Conservation (phyloP, 352 stramenopile genomes). For the Pythium phragmitis region DNA sequence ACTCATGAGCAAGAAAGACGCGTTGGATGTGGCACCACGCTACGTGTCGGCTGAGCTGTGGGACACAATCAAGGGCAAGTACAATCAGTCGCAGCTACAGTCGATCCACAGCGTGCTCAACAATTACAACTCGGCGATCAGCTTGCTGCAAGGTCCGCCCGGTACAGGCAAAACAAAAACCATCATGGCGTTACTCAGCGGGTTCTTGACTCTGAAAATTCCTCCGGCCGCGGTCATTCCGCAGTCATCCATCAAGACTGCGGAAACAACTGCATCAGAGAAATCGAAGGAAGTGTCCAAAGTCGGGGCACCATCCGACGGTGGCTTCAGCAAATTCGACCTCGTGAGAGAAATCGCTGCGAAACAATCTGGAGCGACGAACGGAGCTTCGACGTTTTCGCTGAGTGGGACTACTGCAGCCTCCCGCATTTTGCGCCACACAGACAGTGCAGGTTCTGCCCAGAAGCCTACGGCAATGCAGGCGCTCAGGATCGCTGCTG, state of each 20-base stretch:
- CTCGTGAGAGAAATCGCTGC: constrained; percentile 33
- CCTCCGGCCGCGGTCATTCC: constrained; percentile 48
- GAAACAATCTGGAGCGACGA: constrained; percentile 13
- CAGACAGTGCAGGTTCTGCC: constrained; percentile 25
- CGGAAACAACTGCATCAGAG: neutral
- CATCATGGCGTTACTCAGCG: constrained; percentile 83
- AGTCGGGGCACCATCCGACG: neutral
- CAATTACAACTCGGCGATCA: constrained; percentile 84
- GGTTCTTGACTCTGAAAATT: constrained; percentile 63
- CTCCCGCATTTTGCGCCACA: constrained; percentile 63
- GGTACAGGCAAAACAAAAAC: constrained; percentile 95
- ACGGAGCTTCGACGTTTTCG: constrained; percentile 40
- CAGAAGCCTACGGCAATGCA: constrained; percentile 61
- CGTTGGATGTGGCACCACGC: constrained; percentile 48
- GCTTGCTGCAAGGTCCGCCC: constrained; percentile 93
- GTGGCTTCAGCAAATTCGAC: constrained; percentile 56
- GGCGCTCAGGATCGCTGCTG: constrained; percentile 51
- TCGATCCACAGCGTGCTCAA: constrained; percentile 86
- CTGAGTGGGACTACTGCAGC: constrained; percentile 47
- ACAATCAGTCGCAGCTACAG: constrained; percentile 87
- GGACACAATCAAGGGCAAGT: constrained; percentile 72
- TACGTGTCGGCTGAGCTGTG: constrained; percentile 68
- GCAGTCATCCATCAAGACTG: neutral
- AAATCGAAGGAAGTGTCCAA: constrained; percentile 9
- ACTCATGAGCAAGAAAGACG: constrained; percentile 69